Evolutionary conservation across 1,284 basidiomycete genomes (phyloP), one percentile per base, ranked within the genome.

Genomic region (Ceratobasidium papillatum): DNA sequence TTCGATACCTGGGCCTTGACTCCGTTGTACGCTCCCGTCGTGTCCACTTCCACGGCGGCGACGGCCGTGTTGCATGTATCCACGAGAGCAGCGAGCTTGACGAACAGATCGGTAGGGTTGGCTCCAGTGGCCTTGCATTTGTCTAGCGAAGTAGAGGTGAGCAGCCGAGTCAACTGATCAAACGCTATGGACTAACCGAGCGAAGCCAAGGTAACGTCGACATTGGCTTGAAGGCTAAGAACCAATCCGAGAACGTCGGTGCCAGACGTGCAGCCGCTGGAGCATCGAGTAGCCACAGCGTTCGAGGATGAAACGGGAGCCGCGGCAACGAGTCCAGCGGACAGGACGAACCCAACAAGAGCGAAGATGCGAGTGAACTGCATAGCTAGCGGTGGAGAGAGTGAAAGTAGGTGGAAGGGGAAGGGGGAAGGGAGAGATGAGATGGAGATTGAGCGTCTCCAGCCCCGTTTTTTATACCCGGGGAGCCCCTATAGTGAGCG

Each of bases 1-100:
- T 61, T 47, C 30, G 68, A 72, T 34, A 72, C 58, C 19, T 72
- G 56, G 30, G 45, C 45, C 58, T 68, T 41, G 38, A 68, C 38
- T 4, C 45, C 58, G 11, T n/a, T 38, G 45, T 61, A 49, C 1
- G 25, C 32, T 17, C 38, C 56, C 9, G 45, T 49, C 12, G 49
- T 41, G 36, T 68, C 65, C 0, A 61, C 68, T 22, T 61, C 30
- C 1, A 72, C 38, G 25, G 43, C 45, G 2, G 45, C 68, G 12
- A 72, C 56, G 22, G 68, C 32, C 19, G 36, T 11, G 14, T 51
- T 61, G 68, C 45, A 61, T 1, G 41, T 58, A 0, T 72, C 68
- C 8, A 72, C 68, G 38, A 59, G 41, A 11, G 45, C 14, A 2
- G 68, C 58, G 17, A 72, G 34, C 30, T 72, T 47, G 30, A 72